Conservation (phyloP, 768 basidiomycete genomes). For the Amanita polypyramis region DNA sequence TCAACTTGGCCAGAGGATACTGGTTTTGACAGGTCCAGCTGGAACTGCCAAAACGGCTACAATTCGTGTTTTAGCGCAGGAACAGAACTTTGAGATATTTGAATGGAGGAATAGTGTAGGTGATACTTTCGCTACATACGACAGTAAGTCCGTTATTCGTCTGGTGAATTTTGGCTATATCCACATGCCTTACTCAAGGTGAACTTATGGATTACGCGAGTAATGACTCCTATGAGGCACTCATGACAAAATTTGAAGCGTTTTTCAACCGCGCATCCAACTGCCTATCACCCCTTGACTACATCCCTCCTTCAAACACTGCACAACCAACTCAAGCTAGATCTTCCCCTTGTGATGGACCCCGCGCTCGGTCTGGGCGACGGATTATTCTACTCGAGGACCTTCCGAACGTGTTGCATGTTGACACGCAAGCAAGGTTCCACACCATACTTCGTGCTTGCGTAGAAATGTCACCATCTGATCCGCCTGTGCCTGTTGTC, state of each 20-base stretch:
- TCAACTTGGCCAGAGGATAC: slow-evolving; percentile 50
- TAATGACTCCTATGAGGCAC: slow-evolving; percentile 26
- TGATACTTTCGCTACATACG: slow-evolving; percentile 25
- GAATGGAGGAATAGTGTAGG: slow-evolving; percentile 77
- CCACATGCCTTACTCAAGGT: background rate
- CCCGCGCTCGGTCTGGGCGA: slow-evolving; percentile 17
- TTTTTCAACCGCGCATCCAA: slow-evolving; percentile 64
- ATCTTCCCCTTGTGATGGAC: slow-evolving; percentile 4
- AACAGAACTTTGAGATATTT: slow-evolving; percentile 68
- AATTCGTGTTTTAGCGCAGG: slow-evolving; percentile 59
- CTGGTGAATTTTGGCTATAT: background rate
- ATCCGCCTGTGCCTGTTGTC: slow-evolving; percentile 53
- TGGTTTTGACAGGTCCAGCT: slow-evolving; percentile 80
- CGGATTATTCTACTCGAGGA: slow-evolving; percentile 80
- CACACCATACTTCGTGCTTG: slow-evolving; percentile 58
- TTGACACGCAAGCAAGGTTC: slow-evolving; percentile 56
- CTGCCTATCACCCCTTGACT: slow-evolving; percentile 45
- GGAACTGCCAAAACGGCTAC: slow-evolving; percentile 90
- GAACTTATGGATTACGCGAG: background rate
- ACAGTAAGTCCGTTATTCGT: background rate
- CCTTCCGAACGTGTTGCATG: slow-evolving; percentile 82
- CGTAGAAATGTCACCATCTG: slow-evolving; percentile 25
- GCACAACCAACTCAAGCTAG: slow-evolving; percentile 7
- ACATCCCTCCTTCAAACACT: background rate
- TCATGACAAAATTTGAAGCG: slow-evolving; percentile 60